Conservation (phyloP, 768 basidiomycete genomes). For the Serendipita vermifera region DNA sequence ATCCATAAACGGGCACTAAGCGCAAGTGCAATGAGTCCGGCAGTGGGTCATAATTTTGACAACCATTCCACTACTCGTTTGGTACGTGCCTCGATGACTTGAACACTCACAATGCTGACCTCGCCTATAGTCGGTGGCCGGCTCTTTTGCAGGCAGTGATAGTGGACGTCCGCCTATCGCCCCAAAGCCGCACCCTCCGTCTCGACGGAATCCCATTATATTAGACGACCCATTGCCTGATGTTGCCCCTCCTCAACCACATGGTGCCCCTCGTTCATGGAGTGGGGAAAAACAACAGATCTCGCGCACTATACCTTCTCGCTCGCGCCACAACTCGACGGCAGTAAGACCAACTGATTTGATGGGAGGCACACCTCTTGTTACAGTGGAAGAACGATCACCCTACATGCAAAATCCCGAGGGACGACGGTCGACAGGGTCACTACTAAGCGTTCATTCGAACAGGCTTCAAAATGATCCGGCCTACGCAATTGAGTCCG, state of each 20-base stretch:
- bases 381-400: conserved; percentile 2
- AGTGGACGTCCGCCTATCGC: background rate
- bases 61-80: background rate
- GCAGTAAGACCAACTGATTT: too few relatives aligned
- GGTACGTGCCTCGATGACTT: background rate
- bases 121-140: background rate
- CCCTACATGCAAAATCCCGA: background rate
- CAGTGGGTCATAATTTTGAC: background rate
- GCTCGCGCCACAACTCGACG: background rate
- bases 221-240: background rate
- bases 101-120: background rate
- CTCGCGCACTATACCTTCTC: background rate
- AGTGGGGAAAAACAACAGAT: conserved; percentile 6
- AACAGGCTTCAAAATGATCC: background rate
- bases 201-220: background rate
- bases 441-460: background rate
- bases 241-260: too few relatives aligned
- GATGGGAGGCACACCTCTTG: background rate
- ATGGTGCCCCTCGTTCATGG: conserved; percentile 2
- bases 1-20: background rate
- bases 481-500: background rate
- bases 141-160: background rate
- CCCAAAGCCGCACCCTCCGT: conserved; percentile 1
- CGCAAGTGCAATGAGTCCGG: background rate
- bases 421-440: background rate